Evolutionary conservation across 176 grass and related monocot genomes (phyloP), one percentile per base, ranked within the genome.

Genomic region (Ampelocalamus luodianensis): DNA sequence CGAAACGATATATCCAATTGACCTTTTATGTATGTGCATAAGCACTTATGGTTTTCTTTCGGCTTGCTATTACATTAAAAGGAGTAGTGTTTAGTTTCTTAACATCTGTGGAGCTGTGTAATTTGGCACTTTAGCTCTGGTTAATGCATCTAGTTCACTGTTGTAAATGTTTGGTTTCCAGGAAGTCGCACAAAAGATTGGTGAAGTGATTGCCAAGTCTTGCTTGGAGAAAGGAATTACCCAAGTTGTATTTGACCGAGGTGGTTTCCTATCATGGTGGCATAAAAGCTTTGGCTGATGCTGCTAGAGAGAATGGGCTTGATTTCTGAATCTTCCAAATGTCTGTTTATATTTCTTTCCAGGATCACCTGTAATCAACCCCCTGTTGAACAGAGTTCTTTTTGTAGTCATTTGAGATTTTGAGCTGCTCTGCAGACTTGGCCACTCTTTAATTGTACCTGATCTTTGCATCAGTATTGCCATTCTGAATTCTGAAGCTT

Each of bases 141-240:
- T 56, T 56, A n/a, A 56, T 56, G 44, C 44, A 46, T 46, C 10
- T 46, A 59, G 27, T 32, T 80, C 49, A 24, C 55, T 64, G 17
- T 44, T 79, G 68, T 40, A 23, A 17, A 10, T 17, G 15, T 54
- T 90, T 88, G 44, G 4, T 88, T 87, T 92, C 8, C 85, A 95
- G 93, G 96, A 94, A 72, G 88, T 90, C 54, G 93, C 96, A 34
- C 94, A 94, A 77, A 98, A 93, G 88, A 82, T 98, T 61, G 96
- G 96, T 82, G 93, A 94, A 75, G 63, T 79, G 59, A 96, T 98
- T 55, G 96, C 93, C 62, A 95, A 95, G 81, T 88, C 93, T 74
- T 98, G 96, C 80, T 79, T 95, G 90, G 96, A 98, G 77, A 98
- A 95, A 85, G 96, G 96, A 74, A 95, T 98, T 51, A 89, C 79